Conservation (phyloP, 139 green algal genomes). For the Coccomyxa sp. region DNA sequence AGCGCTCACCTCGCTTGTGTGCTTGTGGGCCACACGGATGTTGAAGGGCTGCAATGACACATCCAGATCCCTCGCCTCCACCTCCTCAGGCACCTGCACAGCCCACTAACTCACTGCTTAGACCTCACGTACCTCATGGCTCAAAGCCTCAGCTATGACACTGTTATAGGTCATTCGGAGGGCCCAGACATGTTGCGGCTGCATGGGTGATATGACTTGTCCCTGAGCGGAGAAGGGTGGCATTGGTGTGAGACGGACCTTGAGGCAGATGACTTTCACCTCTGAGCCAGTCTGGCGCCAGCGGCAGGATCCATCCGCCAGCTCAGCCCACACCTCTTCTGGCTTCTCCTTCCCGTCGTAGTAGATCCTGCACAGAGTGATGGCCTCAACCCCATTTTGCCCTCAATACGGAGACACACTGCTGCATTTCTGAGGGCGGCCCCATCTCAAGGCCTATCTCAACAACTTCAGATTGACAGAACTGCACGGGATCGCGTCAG, state of each 20-base stretch:
- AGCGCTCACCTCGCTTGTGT: neutral
- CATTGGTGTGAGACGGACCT: constrained; percentile 17
- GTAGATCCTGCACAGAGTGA: too few relatives aligned
- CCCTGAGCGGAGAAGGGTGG: neutral
- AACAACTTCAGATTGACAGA: neutral
- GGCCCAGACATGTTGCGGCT: neutral
- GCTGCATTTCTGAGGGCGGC: too few relatives aligned
- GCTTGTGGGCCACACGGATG: constrained; percentile 8
- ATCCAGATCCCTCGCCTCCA: constrained; percentile 12
- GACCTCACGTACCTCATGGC: neutral
- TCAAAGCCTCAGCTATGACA: neutral
- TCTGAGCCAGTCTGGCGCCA: constrained; percentile 67
- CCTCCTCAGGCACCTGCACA: constrained; percentile 6
- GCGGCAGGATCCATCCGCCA: constrained; percentile 51
- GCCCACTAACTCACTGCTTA: too few relatives aligned
- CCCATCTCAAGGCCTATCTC: too few relatives aligned
- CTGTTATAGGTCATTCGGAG: neutral
- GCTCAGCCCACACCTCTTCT: constrained; percentile 57
- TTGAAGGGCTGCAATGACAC: constrained; percentile 22
- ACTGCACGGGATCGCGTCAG: neutral
- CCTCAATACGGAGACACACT: too few relatives aligned
- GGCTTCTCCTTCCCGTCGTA: constrained; percentile 19
- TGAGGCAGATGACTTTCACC: constrained; percentile 51
- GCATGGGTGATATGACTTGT: neutral
- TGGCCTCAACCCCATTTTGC: too few relatives aligned